Evolutionary conservation across 305 asterid genomes (phyloP).

Genomic region (Nicotiana rustica): DNA sequence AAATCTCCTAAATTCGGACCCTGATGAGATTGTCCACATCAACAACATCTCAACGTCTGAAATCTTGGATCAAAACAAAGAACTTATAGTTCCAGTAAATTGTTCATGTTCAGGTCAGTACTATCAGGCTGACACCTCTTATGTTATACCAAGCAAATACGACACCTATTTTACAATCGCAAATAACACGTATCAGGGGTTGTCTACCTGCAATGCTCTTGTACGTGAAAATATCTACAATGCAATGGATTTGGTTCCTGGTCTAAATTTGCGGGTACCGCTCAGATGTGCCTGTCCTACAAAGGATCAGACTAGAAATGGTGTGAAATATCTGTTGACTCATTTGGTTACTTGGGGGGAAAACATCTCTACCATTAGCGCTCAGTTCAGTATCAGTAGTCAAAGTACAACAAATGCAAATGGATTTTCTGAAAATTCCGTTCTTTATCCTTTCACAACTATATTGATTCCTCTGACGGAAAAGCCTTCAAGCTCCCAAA

Average conservation of each 20-base stretch:
- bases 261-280: constrained; percentile 55
- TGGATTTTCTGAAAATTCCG: constrained; percentile 48
- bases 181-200: constrained; percentile 55
- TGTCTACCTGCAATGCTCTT: constrained; percentile 66
- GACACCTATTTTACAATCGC: constrained; percentile 61
- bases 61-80: constrained; percentile 45
- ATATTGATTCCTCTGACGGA: constrained; percentile 58
- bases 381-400: constrained; percentile 48
- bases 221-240: constrained; percentile 47
- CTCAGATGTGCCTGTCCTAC: constrained; percentile 81
- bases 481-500: constrained; percentile 49
- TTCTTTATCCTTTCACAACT: constrained; percentile 62
- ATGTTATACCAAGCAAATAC: constrained; percentile 31
- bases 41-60: constrained; percentile 55
- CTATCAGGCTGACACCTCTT: constrained; percentile 70
- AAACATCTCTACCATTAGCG: constrained; percentile 45
- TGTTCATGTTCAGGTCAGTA: constrained; percentile 66
- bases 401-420: constrained; percentile 58
- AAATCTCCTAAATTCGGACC: constrained; percentile 54
- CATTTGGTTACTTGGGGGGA: constrained; percentile 53
- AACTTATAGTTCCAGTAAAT: constrained; percentile 56
- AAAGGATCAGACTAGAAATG: constrained; percentile 48
- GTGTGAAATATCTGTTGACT: constrained; percentile 58
- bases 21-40: constrained; percentile 46
- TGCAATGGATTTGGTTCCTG: constrained; percentile 37